Base-by-base conservation (phyloP, 768 basidiomycete genomes). In the Galerina marginata region DNA sequence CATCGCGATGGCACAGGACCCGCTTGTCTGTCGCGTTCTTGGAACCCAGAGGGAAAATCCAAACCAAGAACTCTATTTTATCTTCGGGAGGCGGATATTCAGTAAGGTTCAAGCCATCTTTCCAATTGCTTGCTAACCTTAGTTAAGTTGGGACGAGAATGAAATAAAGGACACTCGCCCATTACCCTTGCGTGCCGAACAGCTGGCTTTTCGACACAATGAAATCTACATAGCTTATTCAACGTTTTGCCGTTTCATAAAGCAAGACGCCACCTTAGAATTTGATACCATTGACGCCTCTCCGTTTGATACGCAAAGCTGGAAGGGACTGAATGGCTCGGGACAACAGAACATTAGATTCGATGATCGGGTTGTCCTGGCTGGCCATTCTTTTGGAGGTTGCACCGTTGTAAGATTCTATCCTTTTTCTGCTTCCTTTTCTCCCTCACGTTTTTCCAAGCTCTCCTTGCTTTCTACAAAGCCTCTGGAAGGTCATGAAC, bases 1-100 rank as follows among this genome's bases (percentile, higher is more conserved):
- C 94, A 95, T 70, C 82, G 89, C 9, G 95, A 96, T 70, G 93
- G 93, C 0, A 89, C 89, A 3, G 88, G 83, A 2, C 86, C 87
- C 0, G 81, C 76, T 4, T 81, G 78, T 60, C 72, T 81, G 46
- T 74, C 79, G 45, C 75, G 74, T 40, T 71, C 68, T 54, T 75
- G 74, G 73, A 65, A 65, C 56, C 45, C 54, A 29, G 67, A 68
- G 62, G 73, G 76, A 9, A 73, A 71, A 16, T 66, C 59, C 11
- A 46, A 62, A 47, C 61, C 61, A 64, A 68, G 63, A 65, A 68
- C 71, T 33, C 62, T 75, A 25, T 71, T 83, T 9, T 95, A 93
- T 68, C 72, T 88, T 54, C 78, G 79, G 23, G 83, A 86, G 23
- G 71, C 76, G 9, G 84, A 87, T 60, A 74, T 91, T n/a, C 69